These are phyloP conservation scores for Gynostemma pentaphyllum DNA, from an alignment of 306 rosid genomes.

Conservation along the genomic window DNA sequence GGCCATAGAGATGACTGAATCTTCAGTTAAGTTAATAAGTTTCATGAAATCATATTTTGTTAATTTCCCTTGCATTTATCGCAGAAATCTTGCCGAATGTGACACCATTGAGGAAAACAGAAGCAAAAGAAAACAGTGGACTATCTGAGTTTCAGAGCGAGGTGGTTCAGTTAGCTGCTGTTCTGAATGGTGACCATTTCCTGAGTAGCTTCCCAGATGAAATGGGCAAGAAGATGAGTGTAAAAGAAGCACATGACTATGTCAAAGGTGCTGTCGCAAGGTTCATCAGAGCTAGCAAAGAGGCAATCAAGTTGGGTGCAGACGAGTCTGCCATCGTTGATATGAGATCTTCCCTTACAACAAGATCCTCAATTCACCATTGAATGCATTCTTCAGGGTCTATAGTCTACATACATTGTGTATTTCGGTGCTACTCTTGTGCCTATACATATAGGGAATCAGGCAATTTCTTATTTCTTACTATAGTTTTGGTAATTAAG, in stretches of 20 bases:
- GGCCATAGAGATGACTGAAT: not conserved
- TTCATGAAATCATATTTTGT: not conserved
- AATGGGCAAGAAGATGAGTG: slow-evolving; percentile 80
- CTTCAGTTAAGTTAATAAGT: not conserved
- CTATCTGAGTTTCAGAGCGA: slow-evolving; percentile 87
- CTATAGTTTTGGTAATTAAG: not conserved
- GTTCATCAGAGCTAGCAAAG: slow-evolving; percentile 91
- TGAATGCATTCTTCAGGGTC: slow-evolving; percentile 5
- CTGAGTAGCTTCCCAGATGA: slow-evolving; percentile 82
- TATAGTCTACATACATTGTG: not conserved
- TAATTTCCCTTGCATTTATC: not conserved
- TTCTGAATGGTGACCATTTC: slow-evolving; percentile 86
- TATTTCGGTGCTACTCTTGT: no score
- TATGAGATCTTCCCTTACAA: slow-evolving; percentile 98
- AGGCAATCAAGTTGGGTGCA: slow-evolving; percentile 85
- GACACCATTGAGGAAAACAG: slow-evolving; percentile 54
- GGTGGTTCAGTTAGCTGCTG: slow-evolving; percentile 86
- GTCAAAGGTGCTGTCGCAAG: slow-evolving; percentile 75
- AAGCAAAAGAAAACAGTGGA: slow-evolving; percentile 49
- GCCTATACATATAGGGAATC: no score
- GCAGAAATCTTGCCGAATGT: slow-evolving; percentile 83
- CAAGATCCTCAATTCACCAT: slow-evolving; percentile 61
- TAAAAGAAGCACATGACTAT: slow-evolving; percentile 69
- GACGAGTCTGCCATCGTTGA: slow-evolving; percentile 86
- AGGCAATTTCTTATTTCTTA: not conserved